These are phyloP conservation scores for Eragrostis curvula DNA, from an alignment of 176 grass and related monocot genomes.

Conservation along the genomic window DNA sequence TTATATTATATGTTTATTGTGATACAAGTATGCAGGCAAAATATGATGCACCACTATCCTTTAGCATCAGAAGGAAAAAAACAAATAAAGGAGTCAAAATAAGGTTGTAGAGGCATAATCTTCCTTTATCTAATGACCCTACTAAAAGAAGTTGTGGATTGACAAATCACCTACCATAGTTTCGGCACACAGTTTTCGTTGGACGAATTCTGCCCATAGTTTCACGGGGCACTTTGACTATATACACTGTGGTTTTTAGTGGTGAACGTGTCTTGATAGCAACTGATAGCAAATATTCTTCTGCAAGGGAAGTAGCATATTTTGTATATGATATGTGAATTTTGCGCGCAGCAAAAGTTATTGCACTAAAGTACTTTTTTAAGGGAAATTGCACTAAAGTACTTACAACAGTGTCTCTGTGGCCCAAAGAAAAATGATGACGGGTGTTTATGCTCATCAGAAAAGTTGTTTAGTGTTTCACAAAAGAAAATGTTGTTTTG, in stretches of 20 bases:
- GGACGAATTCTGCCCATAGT: slow-evolving; percentile 13
- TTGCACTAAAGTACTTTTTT: no score
- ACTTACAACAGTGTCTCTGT: no score
- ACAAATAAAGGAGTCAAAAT: slow-evolving; percentile 8
- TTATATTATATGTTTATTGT: neutral
- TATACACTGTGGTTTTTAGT: neutral
- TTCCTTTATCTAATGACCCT: neutral
- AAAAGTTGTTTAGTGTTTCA: no score
- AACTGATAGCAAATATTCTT: no score
- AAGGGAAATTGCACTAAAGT: no score
- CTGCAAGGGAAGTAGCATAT: neutral
- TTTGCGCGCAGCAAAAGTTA: neutral
- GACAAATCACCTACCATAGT: slow-evolving; percentile 10
- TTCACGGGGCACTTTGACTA: neutral
- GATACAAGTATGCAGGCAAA: neutral
- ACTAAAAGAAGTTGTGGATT: slow-evolving; percentile 11
- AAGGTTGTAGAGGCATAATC: neutral
- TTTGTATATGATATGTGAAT: neutral
- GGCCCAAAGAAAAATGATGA: no score
- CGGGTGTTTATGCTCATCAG: no score
- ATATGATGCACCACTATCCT: neutral
- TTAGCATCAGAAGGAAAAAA: neutral
- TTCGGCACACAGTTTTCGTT: neutral
- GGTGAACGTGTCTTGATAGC: neutral
- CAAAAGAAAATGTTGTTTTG: no score